Evolutionary conservation across 352 stramenopile genomes (phyloP).

Genomic region (Phytophthora meadii): DNA sequence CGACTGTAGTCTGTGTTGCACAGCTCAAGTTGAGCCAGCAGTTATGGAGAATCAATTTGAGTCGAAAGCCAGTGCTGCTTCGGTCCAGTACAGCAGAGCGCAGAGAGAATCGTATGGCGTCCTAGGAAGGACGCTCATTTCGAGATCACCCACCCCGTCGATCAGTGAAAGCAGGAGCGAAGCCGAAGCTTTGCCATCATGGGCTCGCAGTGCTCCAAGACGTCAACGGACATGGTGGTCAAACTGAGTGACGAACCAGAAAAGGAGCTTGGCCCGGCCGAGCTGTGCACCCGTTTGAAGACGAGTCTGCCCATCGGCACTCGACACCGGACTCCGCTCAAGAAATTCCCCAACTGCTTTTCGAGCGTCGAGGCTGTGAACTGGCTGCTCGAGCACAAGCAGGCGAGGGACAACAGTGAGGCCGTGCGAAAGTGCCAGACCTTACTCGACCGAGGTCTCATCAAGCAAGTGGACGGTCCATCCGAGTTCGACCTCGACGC

Average conservation of each 20-base stretch:
- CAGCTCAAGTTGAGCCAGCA: not conserved
- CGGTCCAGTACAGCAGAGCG: constrained; percentile 22
- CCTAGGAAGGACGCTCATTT: constrained; percentile 6
- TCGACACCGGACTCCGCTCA: constrained; percentile 61
- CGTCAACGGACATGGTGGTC: constrained; percentile 28
- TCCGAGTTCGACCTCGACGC: constrained; percentile 71
- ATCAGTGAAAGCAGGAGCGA: constrained; percentile 4
- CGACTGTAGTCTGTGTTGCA: not conserved
- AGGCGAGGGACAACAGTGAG: constrained; percentile 65
- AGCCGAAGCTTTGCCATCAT: constrained; percentile 16
- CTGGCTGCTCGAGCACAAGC: constrained; percentile 80
- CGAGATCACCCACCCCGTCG: constrained; percentile 11
- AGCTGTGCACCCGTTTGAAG: constrained; percentile 66
- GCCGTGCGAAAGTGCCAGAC: constrained; percentile 74
- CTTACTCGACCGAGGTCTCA: constrained; percentile 53
- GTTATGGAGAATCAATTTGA: no score
- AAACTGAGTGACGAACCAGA: constrained; percentile 37
- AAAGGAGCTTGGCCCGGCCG: constrained; percentile 62
- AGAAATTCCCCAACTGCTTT: constrained; percentile 80
- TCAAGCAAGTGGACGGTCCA: constrained; percentile 74
- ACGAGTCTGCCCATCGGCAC: constrained; percentile 62
- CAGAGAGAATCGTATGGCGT: constrained; percentile 19
- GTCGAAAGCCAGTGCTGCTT: constrained; percentile 20
- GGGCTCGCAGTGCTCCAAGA: constrained; percentile 36
- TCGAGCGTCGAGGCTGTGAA: constrained; percentile 71